Evolutionary conservation across 2,329 filamentous ascomycete genomes (phyloP).

Genomic region (Trichoderma simmonsii): DNA sequence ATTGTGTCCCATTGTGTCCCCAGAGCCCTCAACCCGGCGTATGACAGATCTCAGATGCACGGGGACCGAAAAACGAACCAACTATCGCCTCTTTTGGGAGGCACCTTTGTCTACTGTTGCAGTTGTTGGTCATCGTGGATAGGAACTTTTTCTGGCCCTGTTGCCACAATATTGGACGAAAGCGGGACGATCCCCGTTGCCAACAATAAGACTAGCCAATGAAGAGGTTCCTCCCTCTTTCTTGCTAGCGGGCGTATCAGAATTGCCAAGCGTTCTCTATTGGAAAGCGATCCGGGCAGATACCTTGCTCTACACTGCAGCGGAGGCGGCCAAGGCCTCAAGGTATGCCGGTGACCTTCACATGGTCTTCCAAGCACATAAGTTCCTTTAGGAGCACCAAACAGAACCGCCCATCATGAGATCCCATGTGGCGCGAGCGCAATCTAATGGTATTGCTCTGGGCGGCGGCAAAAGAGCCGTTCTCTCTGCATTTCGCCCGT

Average conservation of each 20-base stretch:
- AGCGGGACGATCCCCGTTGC: not conserved
- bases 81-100: not conserved
- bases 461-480: not conserved
- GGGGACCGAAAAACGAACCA: not conserved
- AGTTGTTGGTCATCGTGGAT: not conserved
- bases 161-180: not conserved
- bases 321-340: not conserved
- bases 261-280: not conserved
- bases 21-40: not conserved
- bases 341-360: not conserved
- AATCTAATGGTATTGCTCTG: not conserved
- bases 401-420: not conserved
- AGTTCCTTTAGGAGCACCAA: not conserved
- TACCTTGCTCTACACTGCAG: not conserved
- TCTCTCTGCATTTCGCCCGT: not conserved
- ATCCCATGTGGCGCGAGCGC: not conserved
- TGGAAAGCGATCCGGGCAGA: not conserved
- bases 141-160: conserved; percentile 5
- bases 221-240: not conserved
- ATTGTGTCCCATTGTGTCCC: not conserved
- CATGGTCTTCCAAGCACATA: not conserved
- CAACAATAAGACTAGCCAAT: not conserved
- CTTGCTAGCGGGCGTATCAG: not conserved
- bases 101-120: conserved; percentile 1
- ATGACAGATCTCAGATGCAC: not conserved